These are phyloP conservation scores for Aureobasidium zeae DNA, from an alignment of 2,329 filamentous ascomycete genomes.

Conservation along the genomic window DNA sequence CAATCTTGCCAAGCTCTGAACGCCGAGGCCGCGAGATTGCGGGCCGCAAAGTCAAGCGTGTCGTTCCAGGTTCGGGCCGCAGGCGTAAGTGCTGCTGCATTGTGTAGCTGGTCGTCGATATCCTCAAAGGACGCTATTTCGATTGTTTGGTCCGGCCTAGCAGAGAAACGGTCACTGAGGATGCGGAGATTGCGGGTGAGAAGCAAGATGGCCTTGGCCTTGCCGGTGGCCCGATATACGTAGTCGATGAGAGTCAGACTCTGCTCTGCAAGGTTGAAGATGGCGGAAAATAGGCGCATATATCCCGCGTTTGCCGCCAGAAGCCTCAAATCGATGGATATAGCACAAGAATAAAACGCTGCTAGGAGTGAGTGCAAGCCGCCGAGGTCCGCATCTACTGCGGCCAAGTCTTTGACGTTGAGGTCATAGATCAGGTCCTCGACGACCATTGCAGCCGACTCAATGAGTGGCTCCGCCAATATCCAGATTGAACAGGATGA, in stretches of 20 bases:
- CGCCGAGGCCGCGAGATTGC: background rate
- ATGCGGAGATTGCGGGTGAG: too few relatives aligned
- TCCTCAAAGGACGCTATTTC: too few relatives aligned
- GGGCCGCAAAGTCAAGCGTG: constrained; percentile 1
- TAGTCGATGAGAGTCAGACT: constrained; percentile 7
- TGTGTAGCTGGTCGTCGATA: background rate
- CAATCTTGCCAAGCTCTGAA: background rate
- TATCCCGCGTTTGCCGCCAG: background rate
- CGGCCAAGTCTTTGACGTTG: constrained; percentile 33
- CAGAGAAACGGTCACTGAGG: background rate
- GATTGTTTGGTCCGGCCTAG: too few relatives aligned
- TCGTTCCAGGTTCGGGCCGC: background rate
- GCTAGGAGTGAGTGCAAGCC: background rate
- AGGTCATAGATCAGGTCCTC: constrained; percentile 38
- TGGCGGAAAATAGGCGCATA: background rate
- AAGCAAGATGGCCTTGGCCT: background rate
- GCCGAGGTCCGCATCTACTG: constrained; percentile 25
- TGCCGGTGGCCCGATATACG: background rate
- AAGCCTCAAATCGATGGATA: background rate
- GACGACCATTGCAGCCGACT: constrained; percentile 37
- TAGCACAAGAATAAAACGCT: background rate
- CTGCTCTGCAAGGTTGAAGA: background rate
- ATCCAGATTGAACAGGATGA: constrained; percentile 41
- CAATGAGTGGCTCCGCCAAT: constrained; percentile 43
- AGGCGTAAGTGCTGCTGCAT: background rate